phyloP scores from a whole-genome alignment of 257 asterid species.

The Gentiana straminea region DNA sequence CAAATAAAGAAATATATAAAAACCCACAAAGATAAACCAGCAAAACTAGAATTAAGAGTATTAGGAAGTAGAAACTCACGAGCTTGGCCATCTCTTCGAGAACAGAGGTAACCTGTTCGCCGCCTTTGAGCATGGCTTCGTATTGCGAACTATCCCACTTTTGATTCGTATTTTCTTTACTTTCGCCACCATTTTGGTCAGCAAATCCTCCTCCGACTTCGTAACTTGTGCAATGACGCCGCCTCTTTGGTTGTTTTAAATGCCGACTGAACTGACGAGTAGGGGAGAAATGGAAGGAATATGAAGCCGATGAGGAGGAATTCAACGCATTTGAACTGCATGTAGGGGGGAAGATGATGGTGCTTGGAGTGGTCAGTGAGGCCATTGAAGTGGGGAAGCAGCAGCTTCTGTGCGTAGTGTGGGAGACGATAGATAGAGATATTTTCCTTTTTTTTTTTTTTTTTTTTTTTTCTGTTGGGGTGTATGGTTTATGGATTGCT shows the following conservation, averaged over 20 bases:
- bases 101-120: slow-evolving; percentile 91
- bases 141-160: slow-evolving; percentile 48
- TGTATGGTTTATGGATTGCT: too few relatives aligned
- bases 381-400: slow-evolving; percentile 28
- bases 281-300: slow-evolving; percentile 6
- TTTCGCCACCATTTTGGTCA: slow-evolving; percentile 18
- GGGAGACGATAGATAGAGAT: too few relatives aligned
- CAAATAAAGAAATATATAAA: too few relatives aligned
- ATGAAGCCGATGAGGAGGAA: slow-evolving; percentile 1
- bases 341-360: slow-evolving; percentile 11
- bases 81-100: slow-evolving; percentile 87
- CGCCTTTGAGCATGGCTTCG: slow-evolving; percentile 65
- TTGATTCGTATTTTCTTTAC: slow-evolving; percentile 10
- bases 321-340: slow-evolving; percentile 13
- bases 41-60: too few relatives aligned
- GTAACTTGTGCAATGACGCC: slow-evolving; percentile 18
- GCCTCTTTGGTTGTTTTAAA: slow-evolving; percentile 18
- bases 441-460: too few relatives aligned
- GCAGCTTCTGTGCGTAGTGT: too few relatives aligned
- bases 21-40: too few relatives aligned
- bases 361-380: slow-evolving; percentile 20
- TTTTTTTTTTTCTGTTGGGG: too few relatives aligned
- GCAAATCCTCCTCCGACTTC: slow-evolving; percentile 31
- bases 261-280: slow-evolving; percentile 5
- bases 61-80: slow-evolving; percentile 26